Percentiles rank a stretch among this genome's conserved stretches.
Conservation (phyloP, 768 basidiomycete genomes). For the Leccinum subgranulosum region DNA sequence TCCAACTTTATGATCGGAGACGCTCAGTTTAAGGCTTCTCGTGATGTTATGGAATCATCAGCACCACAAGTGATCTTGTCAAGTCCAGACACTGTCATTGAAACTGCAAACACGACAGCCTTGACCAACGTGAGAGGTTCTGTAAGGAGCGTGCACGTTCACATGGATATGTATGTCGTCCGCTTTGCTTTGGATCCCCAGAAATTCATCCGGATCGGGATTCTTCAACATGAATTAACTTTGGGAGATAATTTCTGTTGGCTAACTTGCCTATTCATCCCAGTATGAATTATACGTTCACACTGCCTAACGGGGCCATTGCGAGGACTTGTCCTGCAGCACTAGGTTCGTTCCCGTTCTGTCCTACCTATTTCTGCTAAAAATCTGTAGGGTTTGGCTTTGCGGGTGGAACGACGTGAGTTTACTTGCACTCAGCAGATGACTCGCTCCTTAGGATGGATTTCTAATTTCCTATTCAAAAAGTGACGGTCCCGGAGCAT, state of each 20-base stretch:
- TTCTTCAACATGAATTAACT: not conserved
- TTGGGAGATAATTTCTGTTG: not conserved
- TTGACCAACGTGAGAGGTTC: conserved; percentile 52
- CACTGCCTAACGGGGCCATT: conserved; percentile 60
- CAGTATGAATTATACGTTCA: conserved; percentile 65
- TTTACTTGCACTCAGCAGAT: not conserved
- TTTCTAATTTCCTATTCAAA: not conserved
- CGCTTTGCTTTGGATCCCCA: not conserved
- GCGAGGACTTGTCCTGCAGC: conserved; percentile 78
- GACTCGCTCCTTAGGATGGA: not conserved
- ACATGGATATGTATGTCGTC: conserved; percentile 62
- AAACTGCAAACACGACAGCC: conserved; percentile 15
- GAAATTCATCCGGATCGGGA: not conserved
- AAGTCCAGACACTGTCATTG: conserved; percentile 16
- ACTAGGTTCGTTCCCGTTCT: conserved; percentile 47
- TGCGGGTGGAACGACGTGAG: conserved; percentile 78
- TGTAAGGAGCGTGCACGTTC: conserved; percentile 68
- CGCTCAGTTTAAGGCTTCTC: conserved; percentile 66
- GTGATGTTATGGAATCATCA: conserved; percentile 51
- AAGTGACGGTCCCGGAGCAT: conserved; percentile 70
- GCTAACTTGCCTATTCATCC: not conserved
- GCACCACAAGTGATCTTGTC: conserved; percentile 11
- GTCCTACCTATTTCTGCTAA: not conserved
- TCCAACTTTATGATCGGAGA: conserved; percentile 73
- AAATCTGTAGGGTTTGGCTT: conserved; percentile 58